Conservation (phyloP, 805 yeast genomes). For the Peterozyma toletana region DNA sequence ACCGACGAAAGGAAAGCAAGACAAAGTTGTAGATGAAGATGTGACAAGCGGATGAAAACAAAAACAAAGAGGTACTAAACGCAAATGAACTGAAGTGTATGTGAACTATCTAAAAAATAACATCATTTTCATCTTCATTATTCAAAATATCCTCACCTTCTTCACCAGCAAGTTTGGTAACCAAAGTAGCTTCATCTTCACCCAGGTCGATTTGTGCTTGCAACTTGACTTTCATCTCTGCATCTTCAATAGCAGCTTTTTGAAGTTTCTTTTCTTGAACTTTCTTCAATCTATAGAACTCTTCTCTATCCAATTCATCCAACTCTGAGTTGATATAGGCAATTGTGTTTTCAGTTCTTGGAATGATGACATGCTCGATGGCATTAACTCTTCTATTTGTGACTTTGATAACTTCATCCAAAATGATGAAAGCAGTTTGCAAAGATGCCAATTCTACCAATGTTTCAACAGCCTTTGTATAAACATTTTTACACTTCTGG, state of each 20-base stretch:
- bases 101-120: constrained; percentile 20
- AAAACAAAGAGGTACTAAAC: too few relatives aligned
- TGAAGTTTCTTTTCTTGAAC: constrained; percentile 92
- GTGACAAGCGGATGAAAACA: too few relatives aligned
- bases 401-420: constrained; percentile 96
- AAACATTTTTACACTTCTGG: constrained; percentile 87
- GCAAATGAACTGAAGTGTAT: too few relatives aligned
- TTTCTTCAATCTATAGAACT: constrained; percentile 91
- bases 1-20: too few relatives aligned
- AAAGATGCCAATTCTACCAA: constrained; percentile 91
- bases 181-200: too few relatives aligned
- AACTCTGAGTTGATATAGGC: constrained; percentile 86
- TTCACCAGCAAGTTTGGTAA: constrained; percentile 9
- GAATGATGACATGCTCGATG: constrained; percentile 95
- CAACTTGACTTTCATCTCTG: constrained; percentile 32
- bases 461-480: constrained; percentile 95
- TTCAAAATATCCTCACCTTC: constrained; percentile 16
- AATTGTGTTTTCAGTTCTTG: constrained; percentile 95
- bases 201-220: constrained; percentile 13
- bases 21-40: too few relatives aligned
- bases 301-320: constrained; percentile 97
- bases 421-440: constrained; percentile 92
- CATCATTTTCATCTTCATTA: constrained; percentile 29
- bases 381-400: constrained; percentile 98
- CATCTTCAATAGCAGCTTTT: constrained; percentile 61